Base-by-base conservation (phyloP, 345 rosid genomes). In the Kernera saxatilis region DNA sequence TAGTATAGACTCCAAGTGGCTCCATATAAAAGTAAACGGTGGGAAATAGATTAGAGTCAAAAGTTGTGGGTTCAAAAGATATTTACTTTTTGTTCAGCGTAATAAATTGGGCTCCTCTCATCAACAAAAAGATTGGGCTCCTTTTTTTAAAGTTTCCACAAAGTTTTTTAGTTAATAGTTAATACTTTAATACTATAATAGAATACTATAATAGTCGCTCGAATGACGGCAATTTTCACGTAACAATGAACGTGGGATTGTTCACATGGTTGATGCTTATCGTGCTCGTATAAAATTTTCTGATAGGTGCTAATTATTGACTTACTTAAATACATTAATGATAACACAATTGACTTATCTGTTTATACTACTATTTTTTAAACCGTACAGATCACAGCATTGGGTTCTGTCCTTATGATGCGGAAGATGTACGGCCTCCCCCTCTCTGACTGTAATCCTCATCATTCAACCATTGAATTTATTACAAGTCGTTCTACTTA, bases 291-390 rank as follows among this genome's bases (percentile, higher is more conserved):
- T 14, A 49, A 17, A 69, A 6, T n/a, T 36, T 49, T 15, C 14
- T 51, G 53, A 21, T 71, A 61, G 69, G 53, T 52, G 62, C 26
- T 51, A 29, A 62, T 41, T 62, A 61, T 62, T 62, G 69, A 71
- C 75, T 51, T 51, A 10, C 45, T 11, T 71, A 21, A 0, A 30
- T 10, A n/a, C 45, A 29, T 30, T 51, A 51, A 51, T 51, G 69
- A 71, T 62, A 71, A 41, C 29, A 23, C 30, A 62, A 51, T 51
- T 71, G 54, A 71, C 69, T 62, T 62, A 62, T 71, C 75, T 62
- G 1, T 51, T n/a, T n/a, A n/a, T 15, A 39, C 36, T 61, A 39
- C 23, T 5, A 18, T 63, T 13, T 60, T 58, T 4, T 3, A 14
- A 50, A 50, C 69, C 69, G 75, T 71, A 71, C 69, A 51, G 62